Evolutionary conservation across 768 basidiomycete genomes (phyloP).

Genomic region (Leccinum aurantiacum): DNA sequence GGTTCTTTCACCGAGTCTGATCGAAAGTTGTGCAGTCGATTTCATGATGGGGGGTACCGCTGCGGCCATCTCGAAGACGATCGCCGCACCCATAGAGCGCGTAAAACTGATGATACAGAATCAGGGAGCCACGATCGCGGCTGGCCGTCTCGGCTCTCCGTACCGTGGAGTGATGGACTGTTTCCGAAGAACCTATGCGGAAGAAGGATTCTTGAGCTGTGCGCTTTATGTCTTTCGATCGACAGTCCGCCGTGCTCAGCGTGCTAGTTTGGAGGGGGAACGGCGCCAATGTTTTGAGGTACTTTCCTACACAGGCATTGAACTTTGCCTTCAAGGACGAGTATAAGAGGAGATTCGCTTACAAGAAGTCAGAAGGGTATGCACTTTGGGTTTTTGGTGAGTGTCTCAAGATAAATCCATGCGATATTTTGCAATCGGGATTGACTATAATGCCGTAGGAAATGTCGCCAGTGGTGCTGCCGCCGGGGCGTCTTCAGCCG

Average conservation of each 20-base stretch:
- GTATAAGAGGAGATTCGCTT: conserved; percentile 40
- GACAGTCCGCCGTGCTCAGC: conserved; percentile 5
- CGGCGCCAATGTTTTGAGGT: conserved; percentile 43
- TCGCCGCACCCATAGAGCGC: conserved; percentile 42
- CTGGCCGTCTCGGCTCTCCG: conserved; percentile 38
- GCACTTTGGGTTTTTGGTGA: conserved; percentile 37
- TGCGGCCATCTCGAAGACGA: conserved; percentile 39
- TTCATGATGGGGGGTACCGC: conserved; percentile 40
- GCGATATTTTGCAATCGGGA: neutral
- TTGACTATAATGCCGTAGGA: conserved; percentile 22
- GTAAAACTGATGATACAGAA: conserved; percentile 42
- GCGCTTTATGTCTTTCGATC: conserved; percentile 15
- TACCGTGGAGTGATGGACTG: conserved; percentile 38
- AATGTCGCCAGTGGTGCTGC: conserved; percentile 44
- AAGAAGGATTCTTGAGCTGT: conserved; percentile 41
- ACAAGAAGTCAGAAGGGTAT: conserved; percentile 38
- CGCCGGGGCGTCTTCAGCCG: conserved; percentile 41
- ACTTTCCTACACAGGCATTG: conserved; percentile 47
- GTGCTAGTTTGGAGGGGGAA: conserved; percentile 45
- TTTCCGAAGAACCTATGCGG: conserved; percentile 33
- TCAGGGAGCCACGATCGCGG: conserved; percentile 37
- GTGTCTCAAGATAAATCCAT: conserved; percentile 1
- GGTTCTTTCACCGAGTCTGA: conserved; percentile 3
- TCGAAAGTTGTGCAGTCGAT: conserved; percentile 24
- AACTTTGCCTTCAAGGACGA: conserved; percentile 51